A percentile compares a stretch with the other conserved stretches of the same genome.
These are phyloP conservation scores for Phyllosticta capitalensis DNA, from an alignment of 2,329 filamentous ascomycete species.

Conservation along the genomic window DNA sequence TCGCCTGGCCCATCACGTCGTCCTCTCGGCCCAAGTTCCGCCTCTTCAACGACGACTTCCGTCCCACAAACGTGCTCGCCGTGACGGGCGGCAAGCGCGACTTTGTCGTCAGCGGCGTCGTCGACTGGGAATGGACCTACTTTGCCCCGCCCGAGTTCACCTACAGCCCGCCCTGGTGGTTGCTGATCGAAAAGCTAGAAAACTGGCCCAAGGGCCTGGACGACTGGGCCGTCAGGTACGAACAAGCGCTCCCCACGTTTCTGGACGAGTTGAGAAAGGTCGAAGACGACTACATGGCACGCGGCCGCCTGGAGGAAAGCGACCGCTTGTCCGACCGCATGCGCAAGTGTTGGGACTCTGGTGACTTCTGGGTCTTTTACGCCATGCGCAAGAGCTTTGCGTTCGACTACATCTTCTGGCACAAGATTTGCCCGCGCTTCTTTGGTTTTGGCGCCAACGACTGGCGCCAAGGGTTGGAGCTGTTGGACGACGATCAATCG, in stretches of 20 bases:
- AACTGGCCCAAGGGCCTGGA: constrained; percentile 11
- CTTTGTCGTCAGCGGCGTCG: constrained; percentile 13
- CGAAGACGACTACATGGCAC: neutral
- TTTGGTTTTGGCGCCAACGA: neutral
- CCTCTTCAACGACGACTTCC: neutral
- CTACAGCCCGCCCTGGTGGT: constrained; percentile 30
- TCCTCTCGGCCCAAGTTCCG: neutral
- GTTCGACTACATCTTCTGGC: constrained; percentile 14
- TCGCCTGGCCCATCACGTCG: neutral
- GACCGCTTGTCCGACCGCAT: constrained; percentile 12
- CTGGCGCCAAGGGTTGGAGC: neutral
- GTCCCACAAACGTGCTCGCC: neutral
- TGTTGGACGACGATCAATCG: neutral
- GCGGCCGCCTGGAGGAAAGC: neutral
- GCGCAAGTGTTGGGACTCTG: constrained; percentile 15
- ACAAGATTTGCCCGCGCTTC: constrained; percentile 1
- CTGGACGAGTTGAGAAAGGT: neutral
- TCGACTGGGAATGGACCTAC: constrained; percentile 34
- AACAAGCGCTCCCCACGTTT: neutral
- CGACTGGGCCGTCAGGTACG: constrained; percentile 1
- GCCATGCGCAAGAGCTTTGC: constrained; percentile 14
- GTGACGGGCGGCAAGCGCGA: constrained; percentile 9
- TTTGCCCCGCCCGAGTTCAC: constrained; percentile 28
- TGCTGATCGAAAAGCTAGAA: constrained; percentile 20
- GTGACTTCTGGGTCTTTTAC: constrained; percentile 17